Base-by-base conservation (phyloP, 2,329 filamentous ascomycete genomes). In the Thermothelomyces thermophilus region DNA sequence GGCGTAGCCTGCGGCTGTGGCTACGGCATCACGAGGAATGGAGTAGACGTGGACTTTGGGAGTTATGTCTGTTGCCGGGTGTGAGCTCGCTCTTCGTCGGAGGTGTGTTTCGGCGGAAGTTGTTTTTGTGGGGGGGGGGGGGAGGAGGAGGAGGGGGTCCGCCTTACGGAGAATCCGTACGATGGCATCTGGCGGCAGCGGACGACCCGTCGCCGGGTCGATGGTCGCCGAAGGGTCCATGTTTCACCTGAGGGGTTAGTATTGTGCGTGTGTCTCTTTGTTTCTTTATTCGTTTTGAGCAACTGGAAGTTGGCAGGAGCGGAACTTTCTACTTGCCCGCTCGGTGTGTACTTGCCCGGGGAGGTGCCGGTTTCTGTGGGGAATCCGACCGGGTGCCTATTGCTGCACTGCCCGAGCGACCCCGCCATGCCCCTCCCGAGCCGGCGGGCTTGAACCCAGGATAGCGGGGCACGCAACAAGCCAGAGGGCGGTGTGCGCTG, bases 41-140 rank as follows among this genome's bases (percentile, higher is more conserved):
- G 85, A 82, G 76, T 95, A 95, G 73, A 95, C 79, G 72, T 94
- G 87, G 56, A 93, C 84, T 57, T 77, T 73, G 61, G 76, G 72
- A 56, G 83, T 80, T 66, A 90, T 73, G 77, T 53, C 51, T 51
- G 66, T 87, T 83, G 86, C 69, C 91, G 90, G 59, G 86, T 83
- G 63, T 86, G 40, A 30, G 26, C 16, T 48, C 8, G 6, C 13
- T 20, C 3, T 28, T 16, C 5, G 30, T 22, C 13, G 13, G n/a
- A 11, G 8, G 41, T n/a, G 41, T n/a, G 35, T 19, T 19, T 6
- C 6, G 17, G 13, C 8, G 13, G 14, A 14, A 13, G 3, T 4
- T 14, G 14, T 17, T 31, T 13, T 3, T 2, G 17, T 2, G 28
- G 3, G 30, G 24, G 28, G 31, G 2, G 9, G 14, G 5, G n/a